Conservation (phyloP, 2,329 filamentous ascomycete species). For the Mariannaea sp. region DNA sequence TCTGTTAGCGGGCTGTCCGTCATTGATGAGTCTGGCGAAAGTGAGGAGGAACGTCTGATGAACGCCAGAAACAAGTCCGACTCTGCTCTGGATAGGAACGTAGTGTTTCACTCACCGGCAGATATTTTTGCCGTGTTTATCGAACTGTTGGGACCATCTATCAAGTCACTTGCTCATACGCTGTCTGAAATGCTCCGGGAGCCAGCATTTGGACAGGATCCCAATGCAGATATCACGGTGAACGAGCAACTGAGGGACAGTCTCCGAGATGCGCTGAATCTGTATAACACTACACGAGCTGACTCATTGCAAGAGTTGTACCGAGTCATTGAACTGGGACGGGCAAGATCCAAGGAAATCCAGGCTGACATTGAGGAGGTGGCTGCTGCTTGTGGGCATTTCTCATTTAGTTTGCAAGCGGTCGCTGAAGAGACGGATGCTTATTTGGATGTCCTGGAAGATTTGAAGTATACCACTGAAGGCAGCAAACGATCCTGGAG, state of each 20-base stretch:
- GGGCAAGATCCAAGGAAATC: conserved; percentile 70
- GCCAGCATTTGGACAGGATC: conserved; percentile 75
- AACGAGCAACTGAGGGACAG: conserved; percentile 82
- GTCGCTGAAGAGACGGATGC: conserved; percentile 88
- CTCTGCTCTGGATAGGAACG: conserved; percentile 36
- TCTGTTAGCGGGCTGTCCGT: conserved; percentile 58
- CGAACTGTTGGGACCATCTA: conserved; percentile 83
- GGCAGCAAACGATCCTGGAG: conserved; percentile 70
- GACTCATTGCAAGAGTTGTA: conserved; percentile 82
- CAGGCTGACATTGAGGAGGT: conserved; percentile 97
- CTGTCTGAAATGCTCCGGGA: conserved; percentile 87
- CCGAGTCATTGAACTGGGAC: conserved; percentile 73
- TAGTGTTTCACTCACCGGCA: conserved; percentile 63
- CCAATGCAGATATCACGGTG: conserved; percentile 70
- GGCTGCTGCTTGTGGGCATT: conserved; percentile 95
- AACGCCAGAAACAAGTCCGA: conserved; percentile 38
- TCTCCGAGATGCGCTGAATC: conserved; percentile 75
- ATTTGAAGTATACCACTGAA: conserved; percentile 75
- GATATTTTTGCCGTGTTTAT: conserved; percentile 96
- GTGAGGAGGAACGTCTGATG: conserved; percentile 51
- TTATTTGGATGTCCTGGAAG: conserved; percentile 83
- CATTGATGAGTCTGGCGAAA: conserved; percentile 68
- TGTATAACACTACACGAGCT: conserved; percentile 78
- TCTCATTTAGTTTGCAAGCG: conserved; percentile 87
- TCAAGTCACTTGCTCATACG: conserved; percentile 94